Evolutionary conservation across 2,329 filamentous ascomycete species (phyloP).

Genomic region (Aureobasidium namibiae): DNA sequence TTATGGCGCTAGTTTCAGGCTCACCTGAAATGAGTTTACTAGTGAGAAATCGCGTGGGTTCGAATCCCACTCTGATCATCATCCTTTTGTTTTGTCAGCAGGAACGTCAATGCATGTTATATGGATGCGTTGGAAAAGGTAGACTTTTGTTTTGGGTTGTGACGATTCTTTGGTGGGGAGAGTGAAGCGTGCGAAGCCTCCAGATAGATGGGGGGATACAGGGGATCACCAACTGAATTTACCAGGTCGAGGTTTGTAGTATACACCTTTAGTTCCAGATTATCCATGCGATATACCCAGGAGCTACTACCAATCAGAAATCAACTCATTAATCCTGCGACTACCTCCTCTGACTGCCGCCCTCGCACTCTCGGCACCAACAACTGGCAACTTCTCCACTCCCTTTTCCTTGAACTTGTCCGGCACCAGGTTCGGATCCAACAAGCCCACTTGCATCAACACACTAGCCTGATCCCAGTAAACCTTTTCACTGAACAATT

Average conservation of each 20-base stretch:
- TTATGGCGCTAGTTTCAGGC: constrained; percentile 7
- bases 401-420: constrained; percentile 36
- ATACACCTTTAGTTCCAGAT: too few relatives aligned
- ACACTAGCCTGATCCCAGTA: constrained; percentile 58
- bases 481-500: constrained; percentile 48
- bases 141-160: too few relatives aligned
- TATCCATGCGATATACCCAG: too few relatives aligned
- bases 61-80: constrained; percentile 1
- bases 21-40: constrained; percentile 5
- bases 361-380: constrained; percentile 38
- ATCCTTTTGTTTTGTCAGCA: not conserved
- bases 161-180: too few relatives aligned
- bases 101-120: too few relatives aligned
- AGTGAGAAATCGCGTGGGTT: constrained; percentile 2
- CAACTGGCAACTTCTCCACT: constrained; percentile 39
- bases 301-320: constrained; percentile 27
- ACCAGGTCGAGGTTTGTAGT: too few relatives aligned
- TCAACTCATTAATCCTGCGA: constrained; percentile 38
- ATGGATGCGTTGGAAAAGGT: too few relatives aligned
- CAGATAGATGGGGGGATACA: too few relatives aligned
- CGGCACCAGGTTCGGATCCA: constrained; percentile 49
- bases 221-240: too few relatives aligned
- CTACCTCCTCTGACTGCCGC: constrained; percentile 38
- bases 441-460: constrained; percentile 48
- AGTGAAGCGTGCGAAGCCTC: too few relatives aligned